phyloP scores from a whole-genome alignment of 2,329 filamentous ascomycete genomes.

The Cephalotrichum gorgonifer region DNA sequence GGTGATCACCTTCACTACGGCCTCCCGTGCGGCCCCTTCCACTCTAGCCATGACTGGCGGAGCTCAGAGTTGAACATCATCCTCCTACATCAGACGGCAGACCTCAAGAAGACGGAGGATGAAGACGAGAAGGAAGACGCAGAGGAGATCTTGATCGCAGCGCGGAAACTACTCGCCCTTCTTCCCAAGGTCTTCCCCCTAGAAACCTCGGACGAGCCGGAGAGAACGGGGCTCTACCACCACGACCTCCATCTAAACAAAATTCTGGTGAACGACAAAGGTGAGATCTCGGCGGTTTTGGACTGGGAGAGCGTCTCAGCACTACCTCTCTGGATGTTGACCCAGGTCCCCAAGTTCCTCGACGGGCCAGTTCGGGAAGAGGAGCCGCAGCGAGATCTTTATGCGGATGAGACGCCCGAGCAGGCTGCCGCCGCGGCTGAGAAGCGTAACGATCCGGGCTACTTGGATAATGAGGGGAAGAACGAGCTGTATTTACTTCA shows the following conservation, averaged over 20 bases:
- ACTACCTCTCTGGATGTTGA: slow-evolving; percentile 26
- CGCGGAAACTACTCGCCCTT: slow-evolving; percentile 16
- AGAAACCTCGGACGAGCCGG: slow-evolving; percentile 11
- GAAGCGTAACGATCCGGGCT: slow-evolving; percentile 8
- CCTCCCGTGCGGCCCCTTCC: slow-evolving; percentile 24
- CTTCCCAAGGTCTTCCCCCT: slow-evolving; percentile 21
- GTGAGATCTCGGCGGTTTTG: slow-evolving; percentile 23
- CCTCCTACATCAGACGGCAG: slow-evolving; percentile 14
- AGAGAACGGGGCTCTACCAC: slow-evolving; percentile 21
- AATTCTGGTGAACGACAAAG: slow-evolving; percentile 26
- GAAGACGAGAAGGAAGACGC: slow-evolving; percentile 21
- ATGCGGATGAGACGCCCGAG: slow-evolving; percentile 16
- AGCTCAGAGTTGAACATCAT: slow-evolving; percentile 18
- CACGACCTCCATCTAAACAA: slow-evolving; percentile 26
- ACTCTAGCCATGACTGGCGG: slow-evolving; percentile 27
- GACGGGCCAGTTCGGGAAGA: slow-evolving; percentile 15
- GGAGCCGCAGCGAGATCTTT: slow-evolving; percentile 19
- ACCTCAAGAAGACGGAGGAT: slow-evolving; percentile 11
- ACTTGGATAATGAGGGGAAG: slow-evolving; percentile 26
- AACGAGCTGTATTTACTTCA: slow-evolving; percentile 29
- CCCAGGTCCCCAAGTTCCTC: slow-evolving; percentile 23
- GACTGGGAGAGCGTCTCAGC: slow-evolving; percentile 33
- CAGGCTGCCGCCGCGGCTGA: slow-evolving; percentile 1
- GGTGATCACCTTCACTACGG: slow-evolving; percentile 19
- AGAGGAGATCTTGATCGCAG: slow-evolving; percentile 13